These are phyloP conservation scores for Usnea hakonensis DNA, from an alignment of 495 filamentous ascomycete genomes.

Conservation along the genomic window DNA sequence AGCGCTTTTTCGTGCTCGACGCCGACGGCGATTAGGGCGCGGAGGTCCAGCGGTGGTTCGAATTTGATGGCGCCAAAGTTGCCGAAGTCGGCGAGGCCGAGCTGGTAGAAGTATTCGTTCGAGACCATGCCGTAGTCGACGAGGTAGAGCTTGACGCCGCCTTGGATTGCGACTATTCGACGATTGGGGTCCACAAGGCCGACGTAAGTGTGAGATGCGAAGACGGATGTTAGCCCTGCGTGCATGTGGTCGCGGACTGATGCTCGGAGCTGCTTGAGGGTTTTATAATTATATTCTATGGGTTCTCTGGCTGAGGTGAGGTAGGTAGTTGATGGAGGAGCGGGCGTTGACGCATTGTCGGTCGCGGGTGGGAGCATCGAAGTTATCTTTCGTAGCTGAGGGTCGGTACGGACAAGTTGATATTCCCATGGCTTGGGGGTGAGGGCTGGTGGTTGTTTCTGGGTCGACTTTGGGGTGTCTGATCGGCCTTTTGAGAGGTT, in stretches of 20 bases:
- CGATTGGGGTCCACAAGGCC: constrained; percentile 83
- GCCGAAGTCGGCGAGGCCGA: constrained; percentile 91
- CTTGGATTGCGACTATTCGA: constrained; percentile 85
- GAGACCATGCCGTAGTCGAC: constrained; percentile 87
- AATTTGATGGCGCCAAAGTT: constrained; percentile 87
- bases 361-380: constrained; percentile 66
- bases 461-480: constrained; percentile 23
- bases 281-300: constrained; percentile 62
- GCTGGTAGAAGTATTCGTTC: constrained; percentile 93
- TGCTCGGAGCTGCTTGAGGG: constrained; percentile 73
- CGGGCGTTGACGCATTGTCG: constrained; percentile 16
- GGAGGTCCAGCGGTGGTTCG: constrained; percentile 62
- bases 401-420: constrained; percentile 85
- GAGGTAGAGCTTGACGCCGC: constrained; percentile 85
- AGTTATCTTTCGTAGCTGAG: constrained; percentile 87
- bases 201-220: constrained; percentile 87
- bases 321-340: constrained; percentile 43
- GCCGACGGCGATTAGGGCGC: constrained; percentile 63
- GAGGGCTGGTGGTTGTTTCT: constrained; percentile 30
- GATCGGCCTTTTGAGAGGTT: constrained; percentile 27
- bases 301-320: constrained; percentile 61
- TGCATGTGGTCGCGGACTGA: constrained; percentile 80
- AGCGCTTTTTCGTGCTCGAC: constrained; percentile 53
- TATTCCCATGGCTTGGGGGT: constrained; percentile 70
- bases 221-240: constrained; percentile 78